Percentiles rank a stretch among this genome's conserved stretches.
Evolutionary conservation across 345 rosid genomes (phyloP).

Genomic region (Euphorbia pulcherrima): DNA sequence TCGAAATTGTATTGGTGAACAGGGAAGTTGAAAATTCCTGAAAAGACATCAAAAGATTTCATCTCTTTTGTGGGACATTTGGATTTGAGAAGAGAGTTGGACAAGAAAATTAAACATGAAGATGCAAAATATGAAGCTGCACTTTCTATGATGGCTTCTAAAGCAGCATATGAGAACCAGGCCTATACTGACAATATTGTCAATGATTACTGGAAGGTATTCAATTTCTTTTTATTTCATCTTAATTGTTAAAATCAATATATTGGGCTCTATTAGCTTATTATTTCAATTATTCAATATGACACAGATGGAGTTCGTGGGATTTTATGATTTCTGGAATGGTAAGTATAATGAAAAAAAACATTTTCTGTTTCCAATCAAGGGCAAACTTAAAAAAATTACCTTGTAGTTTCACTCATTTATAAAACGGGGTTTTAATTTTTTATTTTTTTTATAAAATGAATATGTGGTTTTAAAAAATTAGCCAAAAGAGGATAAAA

Average conservation of each 20-base stretch:
- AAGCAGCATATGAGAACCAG: slow-evolving; percentile 59
- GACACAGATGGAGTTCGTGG: slow-evolving; percentile 59
- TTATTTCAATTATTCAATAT: neutral
- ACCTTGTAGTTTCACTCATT: no score
- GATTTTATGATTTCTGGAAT: slow-evolving; percentile 54
- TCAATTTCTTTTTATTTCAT: neutral
- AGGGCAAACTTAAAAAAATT: no score
- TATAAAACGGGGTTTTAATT: no score
- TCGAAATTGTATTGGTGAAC: neutral
- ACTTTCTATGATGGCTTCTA: slow-evolving; percentile 63
- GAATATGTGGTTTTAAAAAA: no score
- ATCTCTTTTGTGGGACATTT: slow-evolving; percentile 39
- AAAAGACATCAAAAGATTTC: slow-evolving; percentile 38
- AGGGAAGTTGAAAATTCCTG: slow-evolving; percentile 49
- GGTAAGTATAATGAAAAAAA: slow-evolving; percentile 53
- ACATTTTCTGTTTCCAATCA: no score
- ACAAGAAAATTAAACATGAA: slow-evolving; percentile 33
- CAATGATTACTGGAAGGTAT: slow-evolving; percentile 53
- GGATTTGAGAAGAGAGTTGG: slow-evolving; percentile 49
- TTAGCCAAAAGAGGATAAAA: no score
- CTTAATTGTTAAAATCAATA: no score
- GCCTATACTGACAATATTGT: slow-evolving; percentile 42
- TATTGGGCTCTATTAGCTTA: no score
- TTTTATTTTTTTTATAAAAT: no score
- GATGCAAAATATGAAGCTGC: slow-evolving; percentile 43